Conservation (phyloP, 176 grass and related monocot genomes). For the Carex scoparia region DNA sequence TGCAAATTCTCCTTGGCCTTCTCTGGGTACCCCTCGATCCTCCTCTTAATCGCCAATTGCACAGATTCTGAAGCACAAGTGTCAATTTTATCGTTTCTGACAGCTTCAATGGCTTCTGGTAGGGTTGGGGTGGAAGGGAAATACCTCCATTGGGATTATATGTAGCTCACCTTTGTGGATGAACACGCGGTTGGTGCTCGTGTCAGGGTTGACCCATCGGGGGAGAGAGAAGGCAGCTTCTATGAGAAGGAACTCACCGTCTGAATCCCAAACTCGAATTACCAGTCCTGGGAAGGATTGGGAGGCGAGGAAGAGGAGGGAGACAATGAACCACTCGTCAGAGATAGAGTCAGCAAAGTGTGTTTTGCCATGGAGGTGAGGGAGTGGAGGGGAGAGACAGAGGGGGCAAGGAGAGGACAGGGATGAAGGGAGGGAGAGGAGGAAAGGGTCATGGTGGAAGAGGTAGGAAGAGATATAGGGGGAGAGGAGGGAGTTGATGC, state of each 20-base stretch:
- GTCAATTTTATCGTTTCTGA: slow-evolving; percentile 38
- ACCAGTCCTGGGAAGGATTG: slow-evolving; percentile 31
- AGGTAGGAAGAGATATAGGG: slow-evolving; percentile 46
- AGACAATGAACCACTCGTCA: slow-evolving; percentile 79
- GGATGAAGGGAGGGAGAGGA: slow-evolving; percentile 47
- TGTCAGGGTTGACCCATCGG: slow-evolving; percentile 70
- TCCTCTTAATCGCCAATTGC: slow-evolving; percentile 53
- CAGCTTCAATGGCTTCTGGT: slow-evolving; percentile 39
- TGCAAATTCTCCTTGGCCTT: slow-evolving; percentile 66
- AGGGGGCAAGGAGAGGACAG: slow-evolving; percentile 40
- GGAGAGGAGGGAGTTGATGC: slow-evolving; percentile 46
- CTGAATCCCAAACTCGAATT: slow-evolving; percentile 71
- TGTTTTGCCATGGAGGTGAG: slow-evolving; percentile 74
- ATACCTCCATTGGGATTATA: slow-evolving; percentile 52
- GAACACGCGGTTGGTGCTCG: slow-evolving; percentile 69
- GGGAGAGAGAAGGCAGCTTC: slow-evolving; percentile 83
- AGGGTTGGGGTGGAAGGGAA: slow-evolving; percentile 46
- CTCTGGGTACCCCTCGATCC: slow-evolving; percentile 55
- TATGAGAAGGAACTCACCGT: slow-evolving; percentile 97
- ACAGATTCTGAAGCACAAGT: slow-evolving; percentile 60
- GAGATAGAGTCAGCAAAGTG: slow-evolving; percentile 73
- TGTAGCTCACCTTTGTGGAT: slow-evolving; percentile 74
- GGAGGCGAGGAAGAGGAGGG: slow-evolving; percentile 68
- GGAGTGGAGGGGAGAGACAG: slow-evolving; percentile 46
- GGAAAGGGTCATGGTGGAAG: slow-evolving; percentile 70